Conservation (phyloP, 2,329 filamentous ascomycete genomes). For the Ascochyta rabiei region DNA sequence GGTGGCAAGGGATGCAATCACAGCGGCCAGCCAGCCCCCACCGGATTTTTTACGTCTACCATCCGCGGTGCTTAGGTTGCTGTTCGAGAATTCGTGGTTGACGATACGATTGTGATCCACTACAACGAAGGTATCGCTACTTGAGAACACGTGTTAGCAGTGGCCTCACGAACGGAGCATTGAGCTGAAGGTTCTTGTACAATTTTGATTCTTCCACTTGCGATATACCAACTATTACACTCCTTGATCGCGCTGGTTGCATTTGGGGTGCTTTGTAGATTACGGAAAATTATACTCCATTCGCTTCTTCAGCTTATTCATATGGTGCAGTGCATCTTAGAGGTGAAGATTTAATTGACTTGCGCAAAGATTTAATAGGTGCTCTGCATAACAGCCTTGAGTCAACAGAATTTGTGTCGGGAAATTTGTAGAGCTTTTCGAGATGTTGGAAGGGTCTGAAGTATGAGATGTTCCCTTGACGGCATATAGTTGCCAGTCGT, state of each 20-base stretch:
- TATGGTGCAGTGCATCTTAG: too few relatives aligned
- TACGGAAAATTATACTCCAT: neutral
- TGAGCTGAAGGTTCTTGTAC: slow-evolving; percentile 6
- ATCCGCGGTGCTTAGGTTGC: slow-evolving; percentile 5
- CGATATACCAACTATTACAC: slow-evolving; percentile 3
- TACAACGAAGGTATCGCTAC: neutral
- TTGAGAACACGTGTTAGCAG: neutral
- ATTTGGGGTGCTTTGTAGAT: neutral
- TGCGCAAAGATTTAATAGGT: neutral
- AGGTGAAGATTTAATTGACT: too few relatives aligned
- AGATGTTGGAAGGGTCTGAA: too few relatives aligned
- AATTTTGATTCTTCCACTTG: neutral
- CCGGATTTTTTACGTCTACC: slow-evolving; percentile 10
- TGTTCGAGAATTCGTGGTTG: neutral
- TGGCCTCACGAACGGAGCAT: neutral
- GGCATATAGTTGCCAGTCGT: too few relatives aligned
- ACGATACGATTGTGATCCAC: neutral
- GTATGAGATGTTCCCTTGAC: too few relatives aligned
- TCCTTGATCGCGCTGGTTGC: slow-evolving; percentile 13
- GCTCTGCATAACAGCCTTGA: too few relatives aligned
- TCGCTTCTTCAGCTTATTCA: neutral
- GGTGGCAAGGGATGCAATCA: neutral
- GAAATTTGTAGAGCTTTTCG: too few relatives aligned
- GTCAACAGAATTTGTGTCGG: too few relatives aligned
- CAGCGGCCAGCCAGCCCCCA: neutral